phyloP scores from a whole-genome alignment of 176 grass and related monocot genomes.

The Alopecurus myosuroides region DNA sequence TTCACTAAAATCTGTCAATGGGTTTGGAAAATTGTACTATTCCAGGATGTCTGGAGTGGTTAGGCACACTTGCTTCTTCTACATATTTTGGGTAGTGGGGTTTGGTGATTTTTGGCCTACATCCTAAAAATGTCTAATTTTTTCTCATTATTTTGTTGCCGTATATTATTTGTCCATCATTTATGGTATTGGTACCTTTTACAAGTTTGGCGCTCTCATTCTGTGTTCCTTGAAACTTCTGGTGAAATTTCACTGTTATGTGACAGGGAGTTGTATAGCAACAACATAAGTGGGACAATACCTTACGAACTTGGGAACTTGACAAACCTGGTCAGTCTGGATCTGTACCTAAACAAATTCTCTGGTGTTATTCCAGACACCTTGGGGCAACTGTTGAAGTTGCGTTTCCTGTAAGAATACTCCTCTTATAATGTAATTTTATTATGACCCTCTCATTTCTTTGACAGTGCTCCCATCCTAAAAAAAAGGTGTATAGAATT shows the following conservation, averaged over 20 bases:
- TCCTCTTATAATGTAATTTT: neutral
- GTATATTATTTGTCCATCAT: neutral
- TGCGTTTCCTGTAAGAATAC: constrained; percentile 75
- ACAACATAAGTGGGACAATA: constrained; percentile 67
- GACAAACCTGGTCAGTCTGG: constrained; percentile 77
- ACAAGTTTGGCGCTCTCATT: neutral
- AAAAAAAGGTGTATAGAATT: too few species aligned
- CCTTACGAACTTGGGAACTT: constrained; percentile 74
- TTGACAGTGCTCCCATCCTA: too few species aligned
- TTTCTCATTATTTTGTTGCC: neutral
- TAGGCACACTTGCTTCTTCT: neutral
- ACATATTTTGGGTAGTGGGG: neutral
- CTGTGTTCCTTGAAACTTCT: neutral
- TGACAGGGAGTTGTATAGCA: constrained; percentile 81
- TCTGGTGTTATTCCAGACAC: constrained; percentile 49
- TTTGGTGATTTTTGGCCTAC: neutral
- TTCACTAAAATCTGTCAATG: neutral
- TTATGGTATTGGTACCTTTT: constrained; percentile 7
- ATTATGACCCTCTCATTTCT: too few species aligned
- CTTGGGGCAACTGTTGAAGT: constrained; percentile 61
- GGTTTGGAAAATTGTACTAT: neutral
- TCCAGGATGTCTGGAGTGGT: neutral
- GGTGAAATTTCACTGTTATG: constrained; percentile 11
- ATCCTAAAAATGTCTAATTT: neutral
- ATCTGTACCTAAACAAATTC: constrained; percentile 74